phyloP scores from a whole-genome alignment of 208 protist species.

The Dictyostelium gargantuum region DNA sequence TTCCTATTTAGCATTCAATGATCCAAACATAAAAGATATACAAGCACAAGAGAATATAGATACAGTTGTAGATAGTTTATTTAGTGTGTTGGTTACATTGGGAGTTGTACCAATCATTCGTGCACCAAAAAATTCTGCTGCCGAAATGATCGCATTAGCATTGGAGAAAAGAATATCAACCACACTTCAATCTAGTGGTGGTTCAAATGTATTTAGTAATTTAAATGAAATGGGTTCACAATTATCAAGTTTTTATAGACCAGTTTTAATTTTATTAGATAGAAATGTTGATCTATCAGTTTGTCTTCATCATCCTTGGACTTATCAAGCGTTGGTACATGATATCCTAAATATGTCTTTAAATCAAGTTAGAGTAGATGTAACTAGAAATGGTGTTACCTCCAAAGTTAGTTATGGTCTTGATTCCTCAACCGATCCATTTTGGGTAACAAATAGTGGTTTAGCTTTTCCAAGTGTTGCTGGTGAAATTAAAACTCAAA shows the following conservation, averaged over 20 bases:
- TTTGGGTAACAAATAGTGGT: slow-evolving; percentile 83
- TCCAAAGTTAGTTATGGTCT: slow-evolving; percentile 76
- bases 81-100: slow-evolving; percentile 84
- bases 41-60: slow-evolving; percentile 79
- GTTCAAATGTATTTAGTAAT: slow-evolving; percentile 21
- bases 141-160: slow-evolving; percentile 79
- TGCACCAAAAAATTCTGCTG: slow-evolving; percentile 73
- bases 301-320: slow-evolving; percentile 88
- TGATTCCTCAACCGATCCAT: slow-evolving; percentile 74
- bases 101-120: slow-evolving; percentile 81
- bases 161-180: slow-evolving; percentile 61
- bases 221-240: neutral
- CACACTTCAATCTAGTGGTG: neutral
- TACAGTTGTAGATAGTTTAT: slow-evolving; percentile 81
- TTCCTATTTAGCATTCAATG: slow-evolving; percentile 77
- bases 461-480: slow-evolving; percentile 82
- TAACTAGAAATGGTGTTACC: neutral
- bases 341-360: slow-evolving; percentile 83
- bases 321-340: slow-evolving; percentile 86
- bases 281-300: slow-evolving; percentile 82
- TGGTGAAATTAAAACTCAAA: slow-evolving; percentile 69
- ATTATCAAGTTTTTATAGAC: slow-evolving; percentile 16
- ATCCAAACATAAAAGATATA: slow-evolving; percentile 68
- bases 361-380: slow-evolving; percentile 79
- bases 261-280: slow-evolving; percentile 84